Conservation (phyloP, 2,329 filamentous ascomycete genomes). For the Xylariaceae sp. region DNA sequence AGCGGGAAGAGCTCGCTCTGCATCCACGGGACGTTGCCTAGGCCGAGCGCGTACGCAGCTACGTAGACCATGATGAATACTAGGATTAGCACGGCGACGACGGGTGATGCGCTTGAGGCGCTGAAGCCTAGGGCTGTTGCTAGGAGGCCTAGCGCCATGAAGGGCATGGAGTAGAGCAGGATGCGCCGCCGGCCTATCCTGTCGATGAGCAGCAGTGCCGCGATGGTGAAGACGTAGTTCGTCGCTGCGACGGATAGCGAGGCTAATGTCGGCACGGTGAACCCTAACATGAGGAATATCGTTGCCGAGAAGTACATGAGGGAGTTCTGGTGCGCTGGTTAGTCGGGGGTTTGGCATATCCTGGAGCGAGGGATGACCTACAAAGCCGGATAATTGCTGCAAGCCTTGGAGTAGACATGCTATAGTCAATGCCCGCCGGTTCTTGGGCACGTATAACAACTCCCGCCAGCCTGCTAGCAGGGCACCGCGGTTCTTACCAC, state of each 20-base stretch:
- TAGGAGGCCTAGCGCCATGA: conserved; percentile 73
- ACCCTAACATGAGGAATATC: conserved; percentile 73
- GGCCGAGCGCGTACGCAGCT: conserved; percentile 76
- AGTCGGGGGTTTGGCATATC: conserved; percentile 4
- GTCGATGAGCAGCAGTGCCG: conserved; percentile 73
- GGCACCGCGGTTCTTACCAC: conserved; percentile 26
- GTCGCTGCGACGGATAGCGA: conserved; percentile 77
- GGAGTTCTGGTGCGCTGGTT: conserved; percentile 56
- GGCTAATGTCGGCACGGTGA: conserved; percentile 72
- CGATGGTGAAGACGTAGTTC: conserved; percentile 75
- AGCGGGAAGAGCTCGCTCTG: conserved; percentile 88
- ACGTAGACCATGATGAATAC: conserved; percentile 78
- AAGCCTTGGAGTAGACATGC: conserved; percentile 82
- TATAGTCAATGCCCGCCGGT: conserved; percentile 73
- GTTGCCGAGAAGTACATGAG: conserved; percentile 90
- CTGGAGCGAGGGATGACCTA: conserved; percentile 40
- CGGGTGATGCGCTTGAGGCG: conserved; percentile 48
- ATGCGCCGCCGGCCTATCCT: conserved; percentile 74
- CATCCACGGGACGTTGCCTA: conserved; percentile 95
- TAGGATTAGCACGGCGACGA: conserved; percentile 57
- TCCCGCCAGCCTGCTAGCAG: conserved; percentile 50
- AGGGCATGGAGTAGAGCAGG: conserved; percentile 74
- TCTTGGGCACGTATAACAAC: conserved; percentile 55
- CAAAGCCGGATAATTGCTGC: conserved; percentile 84
- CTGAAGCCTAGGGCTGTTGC: conserved; percentile 70